A percentile compares a stretch with the other conserved stretches of the same genome.
Conservation (phyloP, 345 rosid species). For the Eutrema japonicum region DNA sequence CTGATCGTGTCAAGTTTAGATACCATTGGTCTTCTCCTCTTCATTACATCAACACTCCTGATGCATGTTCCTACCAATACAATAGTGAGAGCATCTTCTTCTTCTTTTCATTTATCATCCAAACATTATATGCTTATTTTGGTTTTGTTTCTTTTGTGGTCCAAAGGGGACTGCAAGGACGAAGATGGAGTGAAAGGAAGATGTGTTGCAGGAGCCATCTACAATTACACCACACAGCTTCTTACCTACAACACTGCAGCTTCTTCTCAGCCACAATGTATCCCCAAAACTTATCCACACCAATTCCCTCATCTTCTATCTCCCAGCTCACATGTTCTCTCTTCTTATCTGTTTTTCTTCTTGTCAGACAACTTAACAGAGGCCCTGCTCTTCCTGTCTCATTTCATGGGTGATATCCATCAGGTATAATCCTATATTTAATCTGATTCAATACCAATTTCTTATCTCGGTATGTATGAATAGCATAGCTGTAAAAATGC, state of each 20-base stretch:
- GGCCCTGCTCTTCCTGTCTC: conserved; percentile 86
- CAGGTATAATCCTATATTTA: conserved; percentile 52
- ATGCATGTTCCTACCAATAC: conserved; percentile 65
- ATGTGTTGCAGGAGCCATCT: conserved; percentile 90
- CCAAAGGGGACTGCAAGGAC: conserved; percentile 87
- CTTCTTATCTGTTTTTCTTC: conserved; percentile 5
- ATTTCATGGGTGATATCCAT: conserved; percentile 90
- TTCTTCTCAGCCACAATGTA: conserved; percentile 59
- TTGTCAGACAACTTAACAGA: conserved; percentile 83
- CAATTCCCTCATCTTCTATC: neutral
- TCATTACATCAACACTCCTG: conserved; percentile 78
- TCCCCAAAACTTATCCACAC: neutral
- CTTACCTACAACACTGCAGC: conserved; percentile 52
- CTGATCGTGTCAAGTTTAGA: conserved; percentile 66
- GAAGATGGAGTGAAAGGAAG: conserved; percentile 61
- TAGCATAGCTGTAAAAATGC: conserved; percentile 23
- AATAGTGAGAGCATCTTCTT: conserved; percentile 46
- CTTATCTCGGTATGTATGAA: neutral
- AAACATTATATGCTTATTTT: neutral
- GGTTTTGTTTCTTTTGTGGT: neutral
- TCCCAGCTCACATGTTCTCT: conserved; percentile 7
- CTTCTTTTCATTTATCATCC: neutral
- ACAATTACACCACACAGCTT: conserved; percentile 92
- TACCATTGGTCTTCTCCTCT: conserved; percentile 78
- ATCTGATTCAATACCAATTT: neutral